These are phyloP conservation scores for Coprinopsis sp. DNA, from an alignment of 768 basidiomycete species.

Conservation along the genomic window DNA sequence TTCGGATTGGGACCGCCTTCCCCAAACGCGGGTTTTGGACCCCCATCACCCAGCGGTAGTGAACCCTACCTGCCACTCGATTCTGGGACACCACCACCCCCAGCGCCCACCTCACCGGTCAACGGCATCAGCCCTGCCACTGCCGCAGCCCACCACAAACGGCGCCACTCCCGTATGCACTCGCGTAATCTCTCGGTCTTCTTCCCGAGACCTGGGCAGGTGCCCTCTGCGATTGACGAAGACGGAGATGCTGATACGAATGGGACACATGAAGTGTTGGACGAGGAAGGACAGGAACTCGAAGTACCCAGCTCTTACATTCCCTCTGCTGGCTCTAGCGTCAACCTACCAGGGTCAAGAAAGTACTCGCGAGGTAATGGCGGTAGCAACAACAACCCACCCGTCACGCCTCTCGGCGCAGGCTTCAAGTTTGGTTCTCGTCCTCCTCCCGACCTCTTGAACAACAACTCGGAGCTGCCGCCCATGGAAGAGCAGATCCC, in stretches of 20 bases:
- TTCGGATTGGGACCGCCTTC: background rate
- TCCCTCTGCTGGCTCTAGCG: constrained; percentile 38
- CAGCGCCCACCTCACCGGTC: background rate
- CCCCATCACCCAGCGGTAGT: background rate
- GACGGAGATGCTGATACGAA: constrained; percentile 27
- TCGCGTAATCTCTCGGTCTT: constrained; percentile 89
- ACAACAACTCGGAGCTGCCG: constrained; percentile 21
- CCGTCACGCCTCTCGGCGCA: constrained; percentile 39
- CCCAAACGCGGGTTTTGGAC: background rate
- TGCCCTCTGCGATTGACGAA: constrained; percentile 62
- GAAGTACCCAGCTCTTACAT: constrained; percentile 45
- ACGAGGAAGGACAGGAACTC: constrained; percentile 36
- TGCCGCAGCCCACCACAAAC: constrained; percentile 22
- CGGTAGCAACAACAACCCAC: constrained; percentile 16
- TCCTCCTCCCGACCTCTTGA: constrained; percentile 37
- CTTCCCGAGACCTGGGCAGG: constrained; percentile 77
- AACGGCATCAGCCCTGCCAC: constrained; percentile 7
- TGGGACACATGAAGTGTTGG: background rate
- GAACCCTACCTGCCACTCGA: background rate
- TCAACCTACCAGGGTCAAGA: constrained; percentile 37
- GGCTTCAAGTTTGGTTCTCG: constrained; percentile 64
- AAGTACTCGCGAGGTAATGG: constrained; percentile 12
- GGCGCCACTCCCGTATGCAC: constrained; percentile 71
- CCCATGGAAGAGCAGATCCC: constrained; percentile 29
- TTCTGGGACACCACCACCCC: background rate